These are phyloP conservation scores for Capsicum chinense DNA, from an alignment of 257 asterid species.

Conservation along the genomic window DNA sequence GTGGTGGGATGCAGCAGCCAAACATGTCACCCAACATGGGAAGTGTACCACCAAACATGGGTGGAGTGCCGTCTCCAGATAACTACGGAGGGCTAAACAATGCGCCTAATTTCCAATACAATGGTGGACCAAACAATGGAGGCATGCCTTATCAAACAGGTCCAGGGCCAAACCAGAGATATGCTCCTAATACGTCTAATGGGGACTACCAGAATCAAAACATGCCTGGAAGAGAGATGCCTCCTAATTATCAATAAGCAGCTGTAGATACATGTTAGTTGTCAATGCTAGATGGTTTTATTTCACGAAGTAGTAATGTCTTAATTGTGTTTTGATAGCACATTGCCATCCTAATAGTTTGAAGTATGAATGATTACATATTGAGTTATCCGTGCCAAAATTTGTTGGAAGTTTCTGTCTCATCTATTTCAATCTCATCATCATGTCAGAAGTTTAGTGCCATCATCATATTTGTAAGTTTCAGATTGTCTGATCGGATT, in stretches of 20 bases:
- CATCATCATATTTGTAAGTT: too few species aligned
- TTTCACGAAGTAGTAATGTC: not conserved
- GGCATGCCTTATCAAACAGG: slow-evolving; percentile 42
- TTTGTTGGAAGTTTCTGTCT: not conserved
- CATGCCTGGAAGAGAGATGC: slow-evolving; percentile 54
- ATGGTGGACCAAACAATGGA: slow-evolving; percentile 39
- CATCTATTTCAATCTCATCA: not conserved
- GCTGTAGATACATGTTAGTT: slow-evolving; percentile 33
- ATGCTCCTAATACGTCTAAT: slow-evolving; percentile 34
- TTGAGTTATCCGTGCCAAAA: not conserved
- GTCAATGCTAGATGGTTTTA: slow-evolving; percentile 15
- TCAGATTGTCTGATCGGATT: not conserved
- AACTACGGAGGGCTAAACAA: slow-evolving; percentile 31
- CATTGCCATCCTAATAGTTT: not conserved
- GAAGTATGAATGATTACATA: slow-evolving; percentile 9
- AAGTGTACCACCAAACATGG: slow-evolving; percentile 27
- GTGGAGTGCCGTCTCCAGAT: slow-evolving; percentile 35
- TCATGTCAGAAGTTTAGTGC: not conserved
- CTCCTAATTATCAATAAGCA: slow-evolving; percentile 38
- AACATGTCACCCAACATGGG: slow-evolving; percentile 30
- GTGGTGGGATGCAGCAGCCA: slow-evolving; percentile 37
- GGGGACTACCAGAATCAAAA: slow-evolving; percentile 43
- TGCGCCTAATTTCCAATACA: slow-evolving; percentile 34
- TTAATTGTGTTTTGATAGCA: not conserved
- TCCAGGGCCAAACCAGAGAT: slow-evolving; percentile 46